Percentiles rank a stretch among this genome's conserved stretches.
Evolutionary conservation across 441 rosid genomes (phyloP).

Genomic region (Adansonia gregorii): DNA sequence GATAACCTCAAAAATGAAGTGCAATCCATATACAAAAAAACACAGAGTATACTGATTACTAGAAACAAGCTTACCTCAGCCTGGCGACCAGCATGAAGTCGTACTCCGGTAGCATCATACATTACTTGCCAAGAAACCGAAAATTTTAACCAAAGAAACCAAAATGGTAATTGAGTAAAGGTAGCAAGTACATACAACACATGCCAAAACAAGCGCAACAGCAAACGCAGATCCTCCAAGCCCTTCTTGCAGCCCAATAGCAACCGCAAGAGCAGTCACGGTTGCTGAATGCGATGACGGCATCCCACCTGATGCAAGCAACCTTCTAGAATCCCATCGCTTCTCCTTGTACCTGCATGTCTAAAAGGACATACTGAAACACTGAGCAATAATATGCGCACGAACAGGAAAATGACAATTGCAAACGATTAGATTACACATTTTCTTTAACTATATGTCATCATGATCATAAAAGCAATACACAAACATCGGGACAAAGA

Average conservation of each 20-base stretch:
- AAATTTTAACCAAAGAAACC: slow-evolving; percentile 9
- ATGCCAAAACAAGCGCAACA: slow-evolving; percentile 35
- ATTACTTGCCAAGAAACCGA: slow-evolving; percentile 40
- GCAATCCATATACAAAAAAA: not conserved
- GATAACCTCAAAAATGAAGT: not conserved
- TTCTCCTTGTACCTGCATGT: slow-evolving; percentile 39
- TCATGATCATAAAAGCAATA: not conserved
- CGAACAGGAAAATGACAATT: not conserved
- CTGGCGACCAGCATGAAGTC: slow-evolving; percentile 54
- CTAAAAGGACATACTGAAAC: slow-evolving; percentile 24
- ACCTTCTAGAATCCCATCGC: slow-evolving; percentile 31
- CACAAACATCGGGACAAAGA: not conserved
- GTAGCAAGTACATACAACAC: slow-evolving; percentile 37
- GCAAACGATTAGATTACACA: not conserved
- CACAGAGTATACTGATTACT: not conserved
- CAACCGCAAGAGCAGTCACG: slow-evolving; percentile 37
- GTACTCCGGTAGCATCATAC: slow-evolving; percentile 52
- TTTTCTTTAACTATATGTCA: not conserved
- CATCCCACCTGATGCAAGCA: slow-evolving; percentile 44
- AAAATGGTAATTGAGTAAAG: not conserved
- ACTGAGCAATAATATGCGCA: not conserved
- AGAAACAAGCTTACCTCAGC: slow-evolving; percentile 44
- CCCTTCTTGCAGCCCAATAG: slow-evolving; percentile 42
- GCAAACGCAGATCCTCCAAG: slow-evolving; percentile 34
- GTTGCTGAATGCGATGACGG: slow-evolving; percentile 49